Evolutionary conservation across 805 yeast genomes (phyloP).

Genomic region (Candida germanica): DNA sequence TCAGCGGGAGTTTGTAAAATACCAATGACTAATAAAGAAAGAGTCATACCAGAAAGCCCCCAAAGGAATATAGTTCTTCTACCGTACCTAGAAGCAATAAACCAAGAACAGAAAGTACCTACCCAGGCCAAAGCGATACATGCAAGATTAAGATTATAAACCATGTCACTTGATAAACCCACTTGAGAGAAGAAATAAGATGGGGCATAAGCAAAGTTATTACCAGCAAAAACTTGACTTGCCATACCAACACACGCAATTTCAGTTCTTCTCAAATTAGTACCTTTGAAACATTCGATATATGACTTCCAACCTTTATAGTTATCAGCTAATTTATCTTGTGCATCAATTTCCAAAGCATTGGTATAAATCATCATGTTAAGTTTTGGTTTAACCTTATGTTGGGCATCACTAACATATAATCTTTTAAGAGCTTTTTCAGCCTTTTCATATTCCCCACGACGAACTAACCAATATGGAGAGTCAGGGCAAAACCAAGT

Average conservation of each 20-base stretch:
- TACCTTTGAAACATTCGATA: slow-evolving; percentile 47
- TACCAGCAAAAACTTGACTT: slow-evolving; percentile 43
- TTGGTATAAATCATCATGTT: slow-evolving; percentile 25
- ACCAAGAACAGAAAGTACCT: slow-evolving; percentile 26
- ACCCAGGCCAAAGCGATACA: slow-evolving; percentile 23
- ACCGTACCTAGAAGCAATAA: slow-evolving; percentile 32
- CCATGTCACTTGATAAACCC: slow-evolving; percentile 33
- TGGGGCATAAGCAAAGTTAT: slow-evolving; percentile 44
- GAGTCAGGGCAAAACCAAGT: slow-evolving; percentile 50
- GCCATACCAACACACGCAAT: slow-evolving; percentile 43
- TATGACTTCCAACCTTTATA: slow-evolving; percentile 19
- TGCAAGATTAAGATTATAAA: slow-evolving; percentile 29
- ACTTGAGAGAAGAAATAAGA: slow-evolving; percentile 50
- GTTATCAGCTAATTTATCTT: slow-evolving; percentile 16
- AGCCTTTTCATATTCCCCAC: slow-evolving; percentile 42
- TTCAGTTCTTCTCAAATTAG: slow-evolving; percentile 48
- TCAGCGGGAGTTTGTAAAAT: slow-evolving; percentile 20
- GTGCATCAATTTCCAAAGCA: slow-evolving; percentile 27
- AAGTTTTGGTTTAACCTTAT: slow-evolving; percentile 11
- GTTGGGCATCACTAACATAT: slow-evolving; percentile 17
- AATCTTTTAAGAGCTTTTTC: slow-evolving; percentile 34
- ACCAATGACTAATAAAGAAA: slow-evolving; percentile 40
- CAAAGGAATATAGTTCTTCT: slow-evolving; percentile 34
- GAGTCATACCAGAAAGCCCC: slow-evolving; percentile 31
- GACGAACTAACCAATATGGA: slow-evolving; percentile 52